phyloP scores from a whole-genome alignment of 352 stramenopile species.

The Phytophthora multivora region DNA sequence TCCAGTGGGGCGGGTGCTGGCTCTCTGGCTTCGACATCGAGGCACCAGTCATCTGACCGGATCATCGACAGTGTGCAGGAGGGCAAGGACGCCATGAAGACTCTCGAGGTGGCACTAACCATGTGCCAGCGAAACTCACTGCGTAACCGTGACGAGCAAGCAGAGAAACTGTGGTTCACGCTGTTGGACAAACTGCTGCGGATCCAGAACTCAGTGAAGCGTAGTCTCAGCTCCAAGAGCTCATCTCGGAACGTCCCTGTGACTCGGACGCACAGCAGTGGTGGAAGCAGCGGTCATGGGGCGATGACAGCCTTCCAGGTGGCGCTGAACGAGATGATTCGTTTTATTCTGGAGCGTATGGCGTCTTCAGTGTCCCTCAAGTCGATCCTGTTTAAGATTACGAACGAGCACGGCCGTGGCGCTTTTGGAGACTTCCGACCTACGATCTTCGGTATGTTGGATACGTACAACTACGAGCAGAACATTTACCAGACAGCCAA shows the following conservation, averaged over 20 bases:
- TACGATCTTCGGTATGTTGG: slow-evolving; percentile 94
- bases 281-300: slow-evolving; percentile 63
- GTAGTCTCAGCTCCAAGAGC: slow-evolving; percentile 81
- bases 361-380: slow-evolving; percentile 92
- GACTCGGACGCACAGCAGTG: slow-evolving; percentile 35
- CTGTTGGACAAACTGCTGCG: slow-evolving; percentile 93
- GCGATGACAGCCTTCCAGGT: slow-evolving; percentile 90
- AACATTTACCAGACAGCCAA: slow-evolving; percentile 91
- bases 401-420: slow-evolving; percentile 92
- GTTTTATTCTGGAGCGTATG: slow-evolving; percentile 94
- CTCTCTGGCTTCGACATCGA: slow-evolving; percentile 18
- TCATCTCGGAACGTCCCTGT: slow-evolving; percentile 55
- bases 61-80: slow-evolving; percentile 85
- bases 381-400: slow-evolving; percentile 96
- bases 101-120: slow-evolving; percentile 90
- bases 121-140: slow-evolving; percentile 94
- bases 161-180: slow-evolving; percentile 95
- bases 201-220: slow-evolving; percentile 92
- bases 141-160: slow-evolving; percentile 86
- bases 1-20: slow-evolving; percentile 5
- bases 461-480: slow-evolving; percentile 92
- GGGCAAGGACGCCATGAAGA: slow-evolving; percentile 86
- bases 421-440: slow-evolving; percentile 94
- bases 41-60: slow-evolving; percentile 72
- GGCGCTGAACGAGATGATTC: slow-evolving; percentile 91